Conservation (phyloP, 2,329 filamentous ascomycete species). For the Madurella fahalii region DNA sequence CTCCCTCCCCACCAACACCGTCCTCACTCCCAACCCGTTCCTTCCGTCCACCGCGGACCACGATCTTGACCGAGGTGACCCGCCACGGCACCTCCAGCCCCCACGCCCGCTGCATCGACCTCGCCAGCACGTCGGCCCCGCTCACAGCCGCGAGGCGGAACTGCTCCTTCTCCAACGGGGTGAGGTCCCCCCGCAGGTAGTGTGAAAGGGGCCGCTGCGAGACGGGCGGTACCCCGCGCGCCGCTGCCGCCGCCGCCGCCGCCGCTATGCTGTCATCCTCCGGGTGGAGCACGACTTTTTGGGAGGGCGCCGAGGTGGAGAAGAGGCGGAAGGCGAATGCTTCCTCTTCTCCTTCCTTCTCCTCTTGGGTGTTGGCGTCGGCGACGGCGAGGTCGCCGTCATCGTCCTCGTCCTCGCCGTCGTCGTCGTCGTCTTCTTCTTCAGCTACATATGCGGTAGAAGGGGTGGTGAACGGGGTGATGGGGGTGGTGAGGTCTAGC, state of each 20-base stretch:
- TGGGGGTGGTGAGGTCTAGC: constrained; percentile 29
- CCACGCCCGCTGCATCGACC: constrained; percentile 47
- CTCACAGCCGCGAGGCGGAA: constrained; percentile 48
- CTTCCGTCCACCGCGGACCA: constrained; percentile 22
- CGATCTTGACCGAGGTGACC: constrained; percentile 40
- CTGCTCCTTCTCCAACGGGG: constrained; percentile 34
- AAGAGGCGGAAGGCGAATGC: constrained; percentile 59
- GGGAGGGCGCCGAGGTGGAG: constrained; percentile 34
- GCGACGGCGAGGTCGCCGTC: constrained; percentile 3
- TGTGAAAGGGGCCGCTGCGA: constrained; percentile 42
- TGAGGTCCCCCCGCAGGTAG: constrained; percentile 44
- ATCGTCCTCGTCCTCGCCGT: constrained; percentile 25
- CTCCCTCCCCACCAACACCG: neutral
- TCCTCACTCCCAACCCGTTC: neutral
- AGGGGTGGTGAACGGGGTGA: neutral
- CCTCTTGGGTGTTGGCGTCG: neutral
- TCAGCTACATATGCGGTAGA: neutral
- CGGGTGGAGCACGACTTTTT: constrained; percentile 48
- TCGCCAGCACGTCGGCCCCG: constrained; percentile 46
- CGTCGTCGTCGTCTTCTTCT: too few relatives aligned
- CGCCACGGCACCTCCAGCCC: constrained; percentile 59
- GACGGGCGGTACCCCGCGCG: constrained; percentile 30
- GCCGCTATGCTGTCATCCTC: constrained; percentile 36
- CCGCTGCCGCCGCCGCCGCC: constrained; percentile 29
- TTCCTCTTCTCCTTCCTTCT: constrained; percentile 22